A percentile compares a stretch with the other conserved stretches of the same genome.
Conservation (phyloP, 2,329 filamentous ascomycete species). For the Ophiostoma fasciatum region DNA sequence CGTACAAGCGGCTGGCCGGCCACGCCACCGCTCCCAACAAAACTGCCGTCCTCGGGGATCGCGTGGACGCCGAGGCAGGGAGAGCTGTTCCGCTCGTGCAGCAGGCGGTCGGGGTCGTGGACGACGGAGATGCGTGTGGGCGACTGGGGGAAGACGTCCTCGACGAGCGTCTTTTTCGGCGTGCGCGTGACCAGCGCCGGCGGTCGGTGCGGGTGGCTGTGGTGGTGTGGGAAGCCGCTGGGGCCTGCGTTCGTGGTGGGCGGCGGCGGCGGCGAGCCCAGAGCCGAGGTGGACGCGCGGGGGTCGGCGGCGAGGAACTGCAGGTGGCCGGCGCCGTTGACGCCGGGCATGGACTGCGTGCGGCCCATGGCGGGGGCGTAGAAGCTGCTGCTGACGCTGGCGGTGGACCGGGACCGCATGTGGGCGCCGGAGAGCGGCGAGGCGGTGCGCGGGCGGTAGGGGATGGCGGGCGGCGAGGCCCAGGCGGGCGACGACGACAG, state of each 20-base stretch:
- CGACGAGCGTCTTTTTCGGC: conserved; percentile 37
- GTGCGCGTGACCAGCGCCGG: conserved; percentile 13
- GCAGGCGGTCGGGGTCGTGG: conserved; percentile 33
- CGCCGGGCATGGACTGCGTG: conserved; percentile 49
- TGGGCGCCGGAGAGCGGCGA: conserved; percentile 45
- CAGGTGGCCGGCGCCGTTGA: conserved; percentile 44
- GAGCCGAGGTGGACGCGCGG: conserved; percentile 43
- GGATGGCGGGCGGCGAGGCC: conserved; percentile 28
- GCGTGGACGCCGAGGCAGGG: conserved; percentile 29
- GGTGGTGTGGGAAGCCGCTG: too few species aligned
- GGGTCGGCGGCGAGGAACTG: conserved; percentile 37
- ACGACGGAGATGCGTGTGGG: conserved; percentile 38
- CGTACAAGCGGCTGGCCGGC: conserved; percentile 7
- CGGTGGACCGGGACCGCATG: conserved; percentile 41
- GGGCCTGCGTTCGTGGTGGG: too few species aligned
- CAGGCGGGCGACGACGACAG: conserved; percentile 23
- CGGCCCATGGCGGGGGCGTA: conserved; percentile 37
- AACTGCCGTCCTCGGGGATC: too few species aligned
- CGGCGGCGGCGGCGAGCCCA: conserved; percentile 15
- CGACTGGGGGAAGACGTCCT: conserved; percentile 45
- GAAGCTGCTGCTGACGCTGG: conserved; percentile 29
- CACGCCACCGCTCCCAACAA: too few species aligned
- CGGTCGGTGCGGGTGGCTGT: conserved; percentile 23
- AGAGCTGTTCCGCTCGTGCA: conserved; percentile 35
- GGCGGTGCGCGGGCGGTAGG: conserved; percentile 47